Conservation (phyloP, 306 rosid genomes). For the Acacia acuminata region DNA sequence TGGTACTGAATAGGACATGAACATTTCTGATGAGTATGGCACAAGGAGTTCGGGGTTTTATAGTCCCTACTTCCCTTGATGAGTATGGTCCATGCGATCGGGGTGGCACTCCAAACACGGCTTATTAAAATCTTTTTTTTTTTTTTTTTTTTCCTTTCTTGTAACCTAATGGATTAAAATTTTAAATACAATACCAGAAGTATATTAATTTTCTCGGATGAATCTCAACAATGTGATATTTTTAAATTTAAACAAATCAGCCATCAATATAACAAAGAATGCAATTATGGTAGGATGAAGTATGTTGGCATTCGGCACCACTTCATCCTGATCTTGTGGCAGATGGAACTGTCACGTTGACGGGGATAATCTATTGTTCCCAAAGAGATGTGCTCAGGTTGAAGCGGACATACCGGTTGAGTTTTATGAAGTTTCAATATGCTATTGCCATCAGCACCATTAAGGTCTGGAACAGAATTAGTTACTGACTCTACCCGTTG, state of each 20-base stretch:
- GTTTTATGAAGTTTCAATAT: background rate
- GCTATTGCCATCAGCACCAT: background rate
- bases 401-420: background rate
- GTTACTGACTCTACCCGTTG: background rate
- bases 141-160: background rate
- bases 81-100: background rate
- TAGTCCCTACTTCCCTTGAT: background rate
- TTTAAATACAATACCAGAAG: background rate
- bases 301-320: background rate
- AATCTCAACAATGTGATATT: background rate
- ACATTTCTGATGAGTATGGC: slow-evolving; percentile 4
- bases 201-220: background rate
- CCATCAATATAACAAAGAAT: too few relatives aligned
- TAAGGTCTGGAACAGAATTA: background rate
- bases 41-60: too few relatives aligned
- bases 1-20: slow-evolving; percentile 1
- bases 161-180: background rate
- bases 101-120: too few relatives aligned
- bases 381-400: background rate
- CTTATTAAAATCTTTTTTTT: background rate
- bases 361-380: background rate
- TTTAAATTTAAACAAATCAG: too few relatives aligned
- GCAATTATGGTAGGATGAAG: too few relatives aligned
- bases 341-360: background rate
- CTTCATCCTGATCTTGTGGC: background rate